phyloP scores from a whole-genome alignment of 441 rosid species.

The Rhodomyrtus psidioides region DNA sequence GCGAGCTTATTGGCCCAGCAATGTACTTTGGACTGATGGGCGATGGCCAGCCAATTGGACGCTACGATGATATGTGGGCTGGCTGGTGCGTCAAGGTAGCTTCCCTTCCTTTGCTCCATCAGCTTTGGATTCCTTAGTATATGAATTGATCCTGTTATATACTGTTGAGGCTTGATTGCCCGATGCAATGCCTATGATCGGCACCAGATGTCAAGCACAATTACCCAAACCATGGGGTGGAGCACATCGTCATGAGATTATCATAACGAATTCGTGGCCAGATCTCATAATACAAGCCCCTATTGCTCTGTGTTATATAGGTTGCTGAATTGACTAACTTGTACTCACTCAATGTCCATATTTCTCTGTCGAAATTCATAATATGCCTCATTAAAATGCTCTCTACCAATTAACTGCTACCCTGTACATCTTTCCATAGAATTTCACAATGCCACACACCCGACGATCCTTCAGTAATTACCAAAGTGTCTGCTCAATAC shows the following conservation, averaged over 20 bases:
- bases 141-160: not conserved
- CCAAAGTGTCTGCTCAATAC: not conserved
- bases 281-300: not conserved
- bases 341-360: not conserved
- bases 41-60: constrained; percentile 93
- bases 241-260: not conserved
- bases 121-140: not conserved
- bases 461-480: not conserved
- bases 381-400: not conserved
- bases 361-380: not conserved
- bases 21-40: constrained; percentile 98
- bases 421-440: not conserved
- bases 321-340: not conserved
- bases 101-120: not conserved
- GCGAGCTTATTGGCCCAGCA: constrained; percentile 85
- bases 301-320: not conserved
- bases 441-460: not conserved
- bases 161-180: not conserved
- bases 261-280: not conserved
- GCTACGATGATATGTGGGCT: constrained; percentile 97
- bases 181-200: not conserved
- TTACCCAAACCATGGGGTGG: not conserved
- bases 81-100: constrained; percentile 89
- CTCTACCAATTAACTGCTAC: not conserved
- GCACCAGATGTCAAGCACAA: not conserved